Base-by-base conservation (phyloP, 768 basidiomycete genomes). In the Pleurotus djamor region DNA sequence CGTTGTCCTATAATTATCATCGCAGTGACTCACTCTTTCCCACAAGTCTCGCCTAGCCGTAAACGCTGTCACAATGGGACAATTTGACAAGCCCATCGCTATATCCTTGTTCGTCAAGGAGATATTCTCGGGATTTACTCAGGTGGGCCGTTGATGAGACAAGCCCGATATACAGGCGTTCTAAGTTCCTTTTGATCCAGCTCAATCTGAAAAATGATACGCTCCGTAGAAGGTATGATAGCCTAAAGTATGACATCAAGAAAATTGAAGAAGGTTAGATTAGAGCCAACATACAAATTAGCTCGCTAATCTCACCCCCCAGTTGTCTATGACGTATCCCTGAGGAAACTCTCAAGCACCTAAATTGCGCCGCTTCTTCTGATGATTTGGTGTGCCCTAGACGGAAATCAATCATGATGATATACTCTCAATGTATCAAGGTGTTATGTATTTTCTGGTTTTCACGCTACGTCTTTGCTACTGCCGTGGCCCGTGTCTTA, bases 241-340 rank as follows among this genome's bases (percentile, higher is more conserved):
- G 88, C 62, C 75, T 93, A 36, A 93, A 94, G 67, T 94, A 93
- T 62, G 92, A 92, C 68, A 82, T 94, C 61, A 92, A 92, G 71
- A 92, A 92, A 66, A 89, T 94, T 14, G 91, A 93, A 74, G 92
- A 93, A 86, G 91, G 92, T 83, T 58, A 50, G 76, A 64, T 28
- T 28, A 28, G 21, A 28, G 21, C 2, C 21, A 34, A 33, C 28
- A 50, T 47, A n/a, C 57, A 51, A 36, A 13, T 35, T n/a, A 17
- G 47, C 57, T 52, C 32, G 55, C 45, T 61, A 48, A 63, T 43
- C 37, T 58, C 52, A 36, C 13, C 48, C 16, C 59, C 17, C 62
- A 94, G 91, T 94, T 51, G 92, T 93, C 1, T 94, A 94, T 66
- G 92, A 94, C 69, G 84, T 94, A 13, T 91, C 91, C 37, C 73